Conservation (phyloP, 169 alveolate genomes). For the Besnoitia besnoiti region DNA sequence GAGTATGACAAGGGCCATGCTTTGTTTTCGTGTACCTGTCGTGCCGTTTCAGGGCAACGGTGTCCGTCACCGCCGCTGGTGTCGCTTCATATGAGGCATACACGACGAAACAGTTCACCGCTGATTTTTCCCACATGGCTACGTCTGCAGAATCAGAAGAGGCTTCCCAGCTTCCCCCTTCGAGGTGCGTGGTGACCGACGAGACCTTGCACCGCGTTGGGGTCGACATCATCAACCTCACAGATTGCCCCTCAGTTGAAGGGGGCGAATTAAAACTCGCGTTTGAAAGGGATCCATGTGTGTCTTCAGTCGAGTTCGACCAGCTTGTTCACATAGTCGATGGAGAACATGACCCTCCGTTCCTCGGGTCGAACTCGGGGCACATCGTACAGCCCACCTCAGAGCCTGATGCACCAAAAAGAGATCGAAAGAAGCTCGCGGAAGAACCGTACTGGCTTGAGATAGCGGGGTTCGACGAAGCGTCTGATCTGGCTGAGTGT, state of each 20-base stretch:
- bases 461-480: constrained; percentile 11
- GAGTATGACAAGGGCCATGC: neutral
- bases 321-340: neutral
- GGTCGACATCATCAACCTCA: neutral
- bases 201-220: constrained; percentile 44
- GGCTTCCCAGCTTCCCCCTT: neutral
- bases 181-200: neutral
- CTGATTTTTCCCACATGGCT: neutral
- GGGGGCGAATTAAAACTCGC: neutral
- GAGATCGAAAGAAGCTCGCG: neutral
- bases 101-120: neutral
- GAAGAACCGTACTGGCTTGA: constrained; percentile 28
- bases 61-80: neutral
- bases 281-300: constrained; percentile 41
- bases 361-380: neutral
- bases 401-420: neutral
- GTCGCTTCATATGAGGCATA: constrained; percentile 32
- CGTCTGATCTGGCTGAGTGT: neutral
- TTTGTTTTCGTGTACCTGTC: neutral
- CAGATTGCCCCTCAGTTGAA: constrained; percentile 29
- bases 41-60: neutral
- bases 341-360: neutral
- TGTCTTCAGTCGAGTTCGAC: constrained; percentile 37
- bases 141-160: neutral
- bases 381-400: neutral